Evolutionary conservation across 2,329 filamentous ascomycete genomes (phyloP).

Genomic region (Penicillium janthinellum): DNA sequence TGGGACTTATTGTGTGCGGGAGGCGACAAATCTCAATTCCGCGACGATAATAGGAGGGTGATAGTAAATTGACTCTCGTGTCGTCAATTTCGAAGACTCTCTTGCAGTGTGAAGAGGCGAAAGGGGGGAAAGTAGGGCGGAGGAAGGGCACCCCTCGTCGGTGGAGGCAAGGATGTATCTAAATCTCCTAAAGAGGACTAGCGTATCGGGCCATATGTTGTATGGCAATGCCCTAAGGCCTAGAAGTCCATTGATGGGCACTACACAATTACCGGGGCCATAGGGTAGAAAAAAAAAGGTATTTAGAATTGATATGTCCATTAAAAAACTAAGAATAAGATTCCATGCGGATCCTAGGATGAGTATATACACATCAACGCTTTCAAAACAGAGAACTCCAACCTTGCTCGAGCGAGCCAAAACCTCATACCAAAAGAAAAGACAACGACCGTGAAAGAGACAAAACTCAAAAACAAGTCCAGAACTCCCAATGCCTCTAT

Average conservation of each 20-base stretch:
- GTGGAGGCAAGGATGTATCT: conserved; percentile 21
- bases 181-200: conserved; percentile 27
- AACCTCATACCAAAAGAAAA: not conserved
- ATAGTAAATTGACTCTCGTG: not conserved
- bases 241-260: not conserved
- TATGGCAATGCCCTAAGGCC: not conserved
- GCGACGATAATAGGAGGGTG: too few relatives aligned
- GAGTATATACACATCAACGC: not conserved
- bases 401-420: not conserved
- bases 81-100: not conserved
- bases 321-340: not conserved
- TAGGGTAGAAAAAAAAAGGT: not conserved
- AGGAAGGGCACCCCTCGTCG: not conserved
- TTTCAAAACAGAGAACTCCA: conserved; percentile 13
- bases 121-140: not conserved
- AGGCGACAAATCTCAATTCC: not conserved
- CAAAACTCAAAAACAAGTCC: conserved; percentile 6
- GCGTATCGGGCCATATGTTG: conserved; percentile 8
- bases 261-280: not conserved
- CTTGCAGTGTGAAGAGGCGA: not conserved
- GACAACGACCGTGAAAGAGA: not conserved
- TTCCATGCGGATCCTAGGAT: not conserved
- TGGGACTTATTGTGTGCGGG: conserved; percentile 5
- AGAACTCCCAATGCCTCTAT: conserved; percentile 18
- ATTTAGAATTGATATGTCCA: not conserved